Percentiles rank a stretch among this genome's conserved stretches.
Evolutionary conservation across 345 rosid genomes (phyloP).

Genomic region (Boechera retrofracta): DNA sequence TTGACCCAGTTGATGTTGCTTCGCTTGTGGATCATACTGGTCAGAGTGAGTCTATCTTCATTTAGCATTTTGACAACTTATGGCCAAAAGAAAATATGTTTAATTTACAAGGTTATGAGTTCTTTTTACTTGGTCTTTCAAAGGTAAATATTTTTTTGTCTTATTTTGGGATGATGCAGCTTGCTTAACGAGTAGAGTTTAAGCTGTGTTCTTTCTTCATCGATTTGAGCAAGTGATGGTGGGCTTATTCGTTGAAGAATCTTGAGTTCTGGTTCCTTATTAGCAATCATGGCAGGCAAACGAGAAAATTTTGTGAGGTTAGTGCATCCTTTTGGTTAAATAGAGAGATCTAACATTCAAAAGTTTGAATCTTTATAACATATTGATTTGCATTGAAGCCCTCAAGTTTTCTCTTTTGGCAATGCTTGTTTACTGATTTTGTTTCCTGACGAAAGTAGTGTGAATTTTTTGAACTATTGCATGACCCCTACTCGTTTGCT

Average conservation of each 20-base stretch:
- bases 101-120: background rate
- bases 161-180: conserved; percentile 10
- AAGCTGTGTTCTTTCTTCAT: conserved; percentile 17
- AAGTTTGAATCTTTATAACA: background rate
- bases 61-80: background rate
- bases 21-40: conserved; percentile 19
- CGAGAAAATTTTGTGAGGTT: conserved; percentile 36
- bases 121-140: background rate
- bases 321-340: conserved; percentile 13
- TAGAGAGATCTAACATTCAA: conserved; percentile 16
- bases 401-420: conserved; percentile 4
- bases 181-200: conserved; percentile 12
- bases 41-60: conserved; percentile 11
- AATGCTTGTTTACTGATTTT: background rate
- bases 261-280: conserved; percentile 11
- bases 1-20: background rate
- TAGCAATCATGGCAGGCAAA: conserved; percentile 38
- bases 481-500: background rate
- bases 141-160: background rate
- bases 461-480: background rate
- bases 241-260: conserved; percentile 12
- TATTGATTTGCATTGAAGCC: background rate
- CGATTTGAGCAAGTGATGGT: conserved; percentile 10
- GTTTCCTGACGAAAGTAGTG: background rate
- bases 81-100: background rate